Evolutionary conservation across 495 filamentous ascomycete genomes (phyloP), one percentile per base, ranked within the genome.

Genomic region (Darksidea phi): DNA sequence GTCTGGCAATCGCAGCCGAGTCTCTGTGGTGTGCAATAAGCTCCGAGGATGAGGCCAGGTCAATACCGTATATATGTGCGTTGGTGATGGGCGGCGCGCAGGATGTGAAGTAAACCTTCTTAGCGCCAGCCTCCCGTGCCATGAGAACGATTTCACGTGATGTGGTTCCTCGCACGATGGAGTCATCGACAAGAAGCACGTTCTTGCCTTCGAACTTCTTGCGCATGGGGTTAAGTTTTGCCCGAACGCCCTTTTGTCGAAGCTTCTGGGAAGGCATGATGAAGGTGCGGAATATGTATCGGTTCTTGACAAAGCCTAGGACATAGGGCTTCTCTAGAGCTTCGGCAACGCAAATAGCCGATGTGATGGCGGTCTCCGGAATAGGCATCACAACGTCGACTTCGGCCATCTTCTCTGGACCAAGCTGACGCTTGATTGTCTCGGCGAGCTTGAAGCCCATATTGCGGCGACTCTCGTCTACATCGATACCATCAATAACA

Each of bases 251-350:
- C 68, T 87, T 94, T 67, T 96, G 86, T 5, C 94, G 81, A 21
- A 86, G 84, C 67, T 86, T 86, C 72, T 97, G 93, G 32, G 86
- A 87, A 8, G 91, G 91, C 87, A 96, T 91, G 71, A 97, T 96
- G 73, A 96, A 97, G 0, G 93, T 96, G 36, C 93, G 86, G 80
- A 92, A 95, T 48, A 97, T 89, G 73, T 97, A 97, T 49, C 93
- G 84, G 74, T 97, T 97, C 81, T 96, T 97, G 59, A 96, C 86
- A 64, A 96, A 92, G 11, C 83, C 89, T 66, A 90, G 89, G 59
- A 83, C 88, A 72, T 90, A 95, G 1, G 89, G 88, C 61, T 88
- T 93, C 61, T 86, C 81, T 26, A 97, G 77, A 37, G 81, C 78
- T 68, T 88, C 84, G 15, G 95, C 87, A 7, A 97, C 85, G 46